A percentile compares a stretch with the other conserved stretches of the same genome.
These are phyloP conservation scores for Lophium mytilinum DNA, from an alignment of 495 filamentous ascomycete species.

Conservation along the genomic window DNA sequence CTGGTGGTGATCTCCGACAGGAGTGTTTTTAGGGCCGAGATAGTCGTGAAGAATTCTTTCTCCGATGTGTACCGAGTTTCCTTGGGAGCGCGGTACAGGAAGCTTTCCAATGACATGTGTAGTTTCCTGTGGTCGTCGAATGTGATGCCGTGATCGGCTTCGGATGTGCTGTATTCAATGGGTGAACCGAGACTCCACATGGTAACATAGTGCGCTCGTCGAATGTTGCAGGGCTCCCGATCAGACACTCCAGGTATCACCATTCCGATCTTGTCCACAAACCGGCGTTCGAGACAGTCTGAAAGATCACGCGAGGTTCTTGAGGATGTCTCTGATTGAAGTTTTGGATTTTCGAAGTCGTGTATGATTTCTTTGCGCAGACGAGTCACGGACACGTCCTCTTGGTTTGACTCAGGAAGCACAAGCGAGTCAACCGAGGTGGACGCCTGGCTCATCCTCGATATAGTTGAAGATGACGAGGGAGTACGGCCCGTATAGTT, in stretches of 20 bases:
- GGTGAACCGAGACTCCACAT: constrained; percentile 16
- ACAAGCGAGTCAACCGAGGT: too few relatives aligned
- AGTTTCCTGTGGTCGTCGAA: constrained; percentile 8
- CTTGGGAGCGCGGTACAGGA: constrained; percentile 1
- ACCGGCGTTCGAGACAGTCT: constrained; percentile 2
- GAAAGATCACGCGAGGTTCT: too few relatives aligned
- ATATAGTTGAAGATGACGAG: too few relatives aligned
- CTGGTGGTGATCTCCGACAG: constrained; percentile 6
- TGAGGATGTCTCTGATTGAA: too few relatives aligned
- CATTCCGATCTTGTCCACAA: constrained; percentile 19
- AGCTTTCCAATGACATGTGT: constrained; percentile 4
- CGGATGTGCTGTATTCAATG: constrained; percentile 12
- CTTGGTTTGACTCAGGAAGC: too few relatives aligned
- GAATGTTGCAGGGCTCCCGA: constrained; percentile 2
- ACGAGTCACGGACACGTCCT: too few relatives aligned
- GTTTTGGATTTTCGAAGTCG: too few relatives aligned
- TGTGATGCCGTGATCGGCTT: constrained; percentile 19
- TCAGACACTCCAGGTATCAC: constrained; percentile 13
- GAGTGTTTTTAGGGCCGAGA: background rate
- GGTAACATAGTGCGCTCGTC: constrained; percentile 7
- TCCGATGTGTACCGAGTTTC: background rate
- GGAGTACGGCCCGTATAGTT: too few relatives aligned
- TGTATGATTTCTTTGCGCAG: too few relatives aligned
- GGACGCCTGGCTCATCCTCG: too few relatives aligned
- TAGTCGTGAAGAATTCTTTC: background rate